Evolutionary conservation across 345 rosid species (phyloP).

Genomic region (Moricandia moricandioides): DNA sequence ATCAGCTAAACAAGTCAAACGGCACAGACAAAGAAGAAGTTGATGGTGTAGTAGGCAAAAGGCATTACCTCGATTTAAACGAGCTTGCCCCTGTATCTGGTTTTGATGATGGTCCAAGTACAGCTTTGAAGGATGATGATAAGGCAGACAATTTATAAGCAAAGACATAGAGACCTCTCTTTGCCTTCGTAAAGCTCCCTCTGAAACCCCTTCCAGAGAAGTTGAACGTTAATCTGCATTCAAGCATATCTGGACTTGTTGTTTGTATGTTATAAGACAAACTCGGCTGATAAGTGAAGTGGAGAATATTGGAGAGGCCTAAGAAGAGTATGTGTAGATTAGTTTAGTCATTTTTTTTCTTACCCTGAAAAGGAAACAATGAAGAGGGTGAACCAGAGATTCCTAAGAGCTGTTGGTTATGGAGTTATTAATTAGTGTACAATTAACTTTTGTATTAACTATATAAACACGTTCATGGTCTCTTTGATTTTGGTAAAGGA

Average conservation of each 20-base stretch:
- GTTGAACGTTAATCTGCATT: conserved; percentile 18
- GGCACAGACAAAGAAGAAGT: conserved; percentile 58
- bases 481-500: not conserved
- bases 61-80: conserved; percentile 82
- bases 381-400: conserved; percentile 32
- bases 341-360: conserved; percentile 36
- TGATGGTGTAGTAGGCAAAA: conserved; percentile 47
- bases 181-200: not conserved
- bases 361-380: conserved; percentile 22
- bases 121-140: conserved; percentile 61
- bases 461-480: not conserved
- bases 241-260: conserved; percentile 31
- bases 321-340: conserved; percentile 36
- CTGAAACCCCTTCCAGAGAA: conserved; percentile 6
- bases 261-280: conserved; percentile 25
- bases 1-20: conserved; percentile 45
- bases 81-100: conserved; percentile 92
- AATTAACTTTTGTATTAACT: not conserved
- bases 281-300: conserved; percentile 21
- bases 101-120: conserved; percentile 74
- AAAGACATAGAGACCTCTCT: not conserved
- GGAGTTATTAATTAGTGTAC: conserved; percentile 4
- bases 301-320: conserved; percentile 18
- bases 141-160: conserved; percentile 54
- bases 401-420: conserved; percentile 26